Percentiles rank a stretch among this genome's conserved stretches.
Conservation (phyloP, 495 filamentous ascomycete genomes). For the Neohortaea acidophila region DNA sequence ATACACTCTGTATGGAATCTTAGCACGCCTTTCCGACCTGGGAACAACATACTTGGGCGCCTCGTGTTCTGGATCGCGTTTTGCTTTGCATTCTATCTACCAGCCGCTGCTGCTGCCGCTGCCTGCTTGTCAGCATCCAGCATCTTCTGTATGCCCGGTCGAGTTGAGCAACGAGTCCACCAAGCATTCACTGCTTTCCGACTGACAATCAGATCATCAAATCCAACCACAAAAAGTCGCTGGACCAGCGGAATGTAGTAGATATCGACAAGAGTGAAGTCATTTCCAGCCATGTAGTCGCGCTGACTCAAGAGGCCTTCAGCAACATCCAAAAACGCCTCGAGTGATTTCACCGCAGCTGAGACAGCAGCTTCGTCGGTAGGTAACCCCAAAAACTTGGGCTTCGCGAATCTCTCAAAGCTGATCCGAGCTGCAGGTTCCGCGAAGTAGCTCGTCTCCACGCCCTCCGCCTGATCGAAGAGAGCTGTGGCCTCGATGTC, state of each 20-base stretch:
- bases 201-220: conserved; percentile 29
- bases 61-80: too few relatives aligned
- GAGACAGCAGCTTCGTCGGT: conserved; percentile 28
- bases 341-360: conserved; percentile 27
- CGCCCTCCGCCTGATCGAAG: conserved; percentile 31
- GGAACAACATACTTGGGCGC: too few relatives aligned
- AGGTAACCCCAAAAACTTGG: conserved; percentile 30
- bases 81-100: too few relatives aligned
- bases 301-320: conserved; percentile 27
- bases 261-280: conserved; percentile 32
- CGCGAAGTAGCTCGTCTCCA: conserved; percentile 30
- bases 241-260: conserved; percentile 33
- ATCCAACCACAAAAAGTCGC: conserved; percentile 30
- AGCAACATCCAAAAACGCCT: conserved; percentile 30
- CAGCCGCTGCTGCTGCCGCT: too few relatives aligned
- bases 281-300: conserved; percentile 31
- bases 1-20: too few relatives aligned
- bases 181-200: conserved; percentile 26
- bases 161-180: conserved; percentile 1
- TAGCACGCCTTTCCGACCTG: too few relatives aligned
- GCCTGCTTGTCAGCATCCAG: too few relatives aligned
- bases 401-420: conserved; percentile 32
- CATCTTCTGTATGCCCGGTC: too few relatives aligned
- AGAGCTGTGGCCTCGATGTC: conserved; percentile 30
- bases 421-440: conserved; percentile 29